phyloP scores from a whole-genome alignment of 352 stramenopile species.

The Stephanocyclus meneghinianus region DNA sequence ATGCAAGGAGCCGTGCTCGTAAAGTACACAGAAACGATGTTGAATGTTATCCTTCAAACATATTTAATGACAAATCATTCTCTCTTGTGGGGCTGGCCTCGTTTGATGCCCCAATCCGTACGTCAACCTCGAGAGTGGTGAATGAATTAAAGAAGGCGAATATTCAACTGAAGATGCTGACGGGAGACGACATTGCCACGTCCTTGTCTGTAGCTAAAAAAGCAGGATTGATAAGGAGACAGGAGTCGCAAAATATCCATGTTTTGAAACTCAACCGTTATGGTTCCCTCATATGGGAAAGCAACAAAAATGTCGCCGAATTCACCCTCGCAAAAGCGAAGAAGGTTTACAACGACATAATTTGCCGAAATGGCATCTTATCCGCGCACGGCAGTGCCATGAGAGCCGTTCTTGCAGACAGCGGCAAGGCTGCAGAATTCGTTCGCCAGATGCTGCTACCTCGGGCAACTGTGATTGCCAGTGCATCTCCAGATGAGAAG shows the following conservation, averaged over 20 bases:
- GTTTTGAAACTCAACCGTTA: slow-evolving; percentile 19
- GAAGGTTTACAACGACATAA: slow-evolving; percentile 9
- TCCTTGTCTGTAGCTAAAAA: slow-evolving; percentile 51
- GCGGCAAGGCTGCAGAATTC: slow-evolving; percentile 16
- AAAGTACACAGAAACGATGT: slow-evolving; percentile 31
- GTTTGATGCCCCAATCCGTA: slow-evolving; percentile 59
- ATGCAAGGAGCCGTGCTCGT: slow-evolving; percentile 23
- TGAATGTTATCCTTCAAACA: slow-evolving; percentile 13
- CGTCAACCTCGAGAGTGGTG: slow-evolving; percentile 51
- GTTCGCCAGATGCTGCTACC: slow-evolving; percentile 25
- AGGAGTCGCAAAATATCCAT: slow-evolving; percentile 13
- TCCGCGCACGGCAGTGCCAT: slow-evolving; percentile 32
- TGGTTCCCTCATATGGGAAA: slow-evolving; percentile 24
- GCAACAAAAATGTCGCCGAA: not conserved
- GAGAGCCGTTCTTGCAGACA: slow-evolving; percentile 24
- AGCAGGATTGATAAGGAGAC: slow-evolving; percentile 34
- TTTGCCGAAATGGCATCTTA: slow-evolving; percentile 3
- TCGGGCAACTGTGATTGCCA: slow-evolving; percentile 41
- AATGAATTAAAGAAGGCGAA: slow-evolving; percentile 46
- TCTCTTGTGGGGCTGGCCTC: slow-evolving; percentile 59
- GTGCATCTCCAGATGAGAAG: slow-evolving; percentile 61
- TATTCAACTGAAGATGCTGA: slow-evolving; percentile 56
- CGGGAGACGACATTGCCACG: slow-evolving; percentile 59
- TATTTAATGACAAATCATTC: slow-evolving; percentile 17
- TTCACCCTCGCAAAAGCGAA: slow-evolving; percentile 23